These are phyloP conservation scores for Domatiomyces catenatus DNA, from an alignment of 2,329 filamentous ascomycete genomes.

Conservation along the genomic window DNA sequence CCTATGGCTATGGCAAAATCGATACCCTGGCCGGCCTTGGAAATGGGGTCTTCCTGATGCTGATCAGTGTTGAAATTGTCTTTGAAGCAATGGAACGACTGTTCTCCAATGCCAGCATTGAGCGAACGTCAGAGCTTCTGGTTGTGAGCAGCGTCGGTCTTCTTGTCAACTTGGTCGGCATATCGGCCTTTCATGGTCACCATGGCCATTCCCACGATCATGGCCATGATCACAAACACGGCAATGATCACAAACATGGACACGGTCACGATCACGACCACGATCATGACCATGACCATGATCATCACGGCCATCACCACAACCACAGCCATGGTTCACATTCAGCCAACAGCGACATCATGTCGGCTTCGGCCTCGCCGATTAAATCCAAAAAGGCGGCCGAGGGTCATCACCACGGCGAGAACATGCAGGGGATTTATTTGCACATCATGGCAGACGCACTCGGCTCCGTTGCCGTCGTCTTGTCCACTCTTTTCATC, in stretches of 20 bases:
- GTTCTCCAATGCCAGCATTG: constrained; percentile 67
- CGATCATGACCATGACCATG: constrained; percentile 21
- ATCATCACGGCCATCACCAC: constrained; percentile 18
- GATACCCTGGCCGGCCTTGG: constrained; percentile 92
- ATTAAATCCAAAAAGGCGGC: constrained; percentile 18
- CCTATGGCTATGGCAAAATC: constrained; percentile 92
- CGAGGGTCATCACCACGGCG: constrained; percentile 56
- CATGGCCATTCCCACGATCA: constrained; percentile 39
- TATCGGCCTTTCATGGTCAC: constrained; percentile 65
- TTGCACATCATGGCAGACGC: constrained; percentile 90
- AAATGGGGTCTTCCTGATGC: constrained; percentile 90
- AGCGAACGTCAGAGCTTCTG: constrained; percentile 71
- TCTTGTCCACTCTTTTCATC: constrained; percentile 76
- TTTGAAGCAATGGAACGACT: constrained; percentile 86
- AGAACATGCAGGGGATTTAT: constrained; percentile 98
- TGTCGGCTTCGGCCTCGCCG: constrained; percentile 18
- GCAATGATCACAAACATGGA: constrained; percentile 29
- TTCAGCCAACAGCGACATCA: constrained; percentile 3
- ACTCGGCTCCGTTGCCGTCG: constrained; percentile 83
- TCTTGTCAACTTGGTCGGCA: constrained; percentile 79
- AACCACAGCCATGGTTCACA: constrained; percentile 8
- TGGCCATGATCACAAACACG: constrained; percentile 26
- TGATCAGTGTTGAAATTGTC: constrained; percentile 90
- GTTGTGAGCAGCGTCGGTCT: constrained; percentile 77
- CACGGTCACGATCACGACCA: constrained; percentile 32